Conservation (phyloP, 2,329 filamentous ascomycete genomes). For the Trichoderma afroharzianum region DNA sequence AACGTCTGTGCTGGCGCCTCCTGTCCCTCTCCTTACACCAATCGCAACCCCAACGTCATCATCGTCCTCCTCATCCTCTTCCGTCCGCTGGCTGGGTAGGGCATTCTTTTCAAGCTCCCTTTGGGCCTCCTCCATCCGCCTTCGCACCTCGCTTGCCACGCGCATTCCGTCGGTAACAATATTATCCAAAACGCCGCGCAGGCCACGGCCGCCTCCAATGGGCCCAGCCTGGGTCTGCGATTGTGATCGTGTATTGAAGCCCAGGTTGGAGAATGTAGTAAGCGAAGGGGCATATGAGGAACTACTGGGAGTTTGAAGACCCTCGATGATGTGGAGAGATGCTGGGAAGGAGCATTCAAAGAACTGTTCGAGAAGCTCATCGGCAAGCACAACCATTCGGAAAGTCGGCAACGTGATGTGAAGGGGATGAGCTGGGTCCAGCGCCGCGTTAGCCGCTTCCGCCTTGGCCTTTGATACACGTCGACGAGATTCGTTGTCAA, state of each 20-base stretch:
- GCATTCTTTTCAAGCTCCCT: slow-evolving; percentile 84
- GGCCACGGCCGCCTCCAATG: slow-evolving; percentile 60
- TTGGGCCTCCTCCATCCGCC: slow-evolving; percentile 94
- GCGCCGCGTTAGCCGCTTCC: slow-evolving; percentile 79
- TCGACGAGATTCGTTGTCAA: slow-evolving; percentile 24
- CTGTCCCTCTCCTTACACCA: slow-evolving; percentile 36
- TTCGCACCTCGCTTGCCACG: slow-evolving; percentile 85
- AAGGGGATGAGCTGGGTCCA: slow-evolving; percentile 88
- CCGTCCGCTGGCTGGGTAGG: slow-evolving; percentile 58
- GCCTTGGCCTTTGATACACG: slow-evolving; percentile 61
- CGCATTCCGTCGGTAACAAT: slow-evolving; percentile 98
- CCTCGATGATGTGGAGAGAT: slow-evolving; percentile 83
- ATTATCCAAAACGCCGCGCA: slow-evolving; percentile 91
- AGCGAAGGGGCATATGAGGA: slow-evolving; percentile 56
- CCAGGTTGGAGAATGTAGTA: slow-evolving; percentile 78
- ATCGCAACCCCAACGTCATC: slow-evolving; percentile 48
- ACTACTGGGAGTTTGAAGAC: slow-evolving; percentile 36
- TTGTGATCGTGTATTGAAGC: slow-evolving; percentile 45
- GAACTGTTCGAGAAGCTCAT: slow-evolving; percentile 93
- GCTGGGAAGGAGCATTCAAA: slow-evolving; percentile 94
- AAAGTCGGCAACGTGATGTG: slow-evolving; percentile 97
- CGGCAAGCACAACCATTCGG: slow-evolving; percentile 95
- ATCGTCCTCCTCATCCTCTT: slow-evolving; percentile 69
- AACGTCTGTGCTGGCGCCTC: slow-evolving; percentile 47
- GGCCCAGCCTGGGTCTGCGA: slow-evolving; percentile 39